Base-by-base conservation (phyloP, 176 grass and related monocot genomes). In the Alloteropsis semialata region DNA sequence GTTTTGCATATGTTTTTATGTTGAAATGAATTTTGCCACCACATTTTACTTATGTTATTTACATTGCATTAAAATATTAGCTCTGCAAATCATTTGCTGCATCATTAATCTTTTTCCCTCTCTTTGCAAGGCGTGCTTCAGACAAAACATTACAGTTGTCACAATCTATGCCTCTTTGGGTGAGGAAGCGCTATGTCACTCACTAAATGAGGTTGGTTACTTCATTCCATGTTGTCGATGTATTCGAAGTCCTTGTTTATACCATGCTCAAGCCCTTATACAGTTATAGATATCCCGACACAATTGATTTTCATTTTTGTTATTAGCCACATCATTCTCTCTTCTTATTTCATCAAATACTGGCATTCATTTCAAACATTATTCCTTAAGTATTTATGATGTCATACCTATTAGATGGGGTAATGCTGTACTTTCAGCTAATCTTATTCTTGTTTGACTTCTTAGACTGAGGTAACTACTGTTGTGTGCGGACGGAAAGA, bases 111-210 rank as follows among this genome's bases (percentile, higher is more conserved):
- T 61, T 67, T 46, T 74, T 61, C 2, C 45, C 85, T 80, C 61
- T 84, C 29, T 84, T 57, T 81, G 63, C 84, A 76, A 98, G 96
- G 93, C 92, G 81, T 95, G 96, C 85, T 96, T 99, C 86, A 94
- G 97, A 46, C 85, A 85, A 81, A 99, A 84, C 87, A 75, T 94
- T 65, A 83, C 93, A 46, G 93, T 99, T 41, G 89, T 99, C 64
- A 99, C 97, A 18, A 96, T 99, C 48, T 99, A 99, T 85, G 79
- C 96, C 54, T 96, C 96, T 4, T 71, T 99, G 61, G 96, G 96
- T n/a, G 93, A 96, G 88, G 96, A 84, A 86, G 96, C 96, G 59
- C 51, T 96, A 28, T 99, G 96, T 78, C 93, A 99, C 76, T 99
- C 96, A 32, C 77, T 99, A 85, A 99, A 93, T 82, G 96, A 99